Percentiles rank a stretch among this genome's conserved stretches.
Conservation (phyloP, 2,329 filamentous ascomycete species). For the Beauveria scarabaeidicola region DNA sequence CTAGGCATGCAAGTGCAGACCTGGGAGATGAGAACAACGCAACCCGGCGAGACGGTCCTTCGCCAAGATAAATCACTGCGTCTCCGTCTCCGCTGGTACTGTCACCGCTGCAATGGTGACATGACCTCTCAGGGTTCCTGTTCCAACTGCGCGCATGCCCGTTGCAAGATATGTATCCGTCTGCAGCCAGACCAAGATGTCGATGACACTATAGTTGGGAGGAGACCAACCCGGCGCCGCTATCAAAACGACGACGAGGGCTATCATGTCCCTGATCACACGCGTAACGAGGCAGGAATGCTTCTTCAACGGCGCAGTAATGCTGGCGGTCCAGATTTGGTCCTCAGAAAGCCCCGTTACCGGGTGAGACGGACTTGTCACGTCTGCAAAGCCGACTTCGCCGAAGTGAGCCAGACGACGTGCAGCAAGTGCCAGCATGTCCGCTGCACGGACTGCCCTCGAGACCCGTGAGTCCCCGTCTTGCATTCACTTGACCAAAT, state of each 20-base stretch:
- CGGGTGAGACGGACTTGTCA: slow-evolving; percentile 70
- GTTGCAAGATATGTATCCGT: slow-evolving; percentile 73
- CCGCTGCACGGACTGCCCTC: slow-evolving; percentile 72
- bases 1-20: slow-evolving; percentile 49
- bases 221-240: slow-evolving; percentile 24
- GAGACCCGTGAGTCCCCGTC: slow-evolving; percentile 58
- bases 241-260: slow-evolving; percentile 50
- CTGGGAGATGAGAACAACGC: slow-evolving; percentile 41
- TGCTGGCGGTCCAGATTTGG: slow-evolving; percentile 59
- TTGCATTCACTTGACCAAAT: no score
- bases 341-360: slow-evolving; percentile 64
- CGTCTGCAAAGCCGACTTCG: slow-evolving; percentile 58
- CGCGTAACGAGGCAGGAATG: slow-evolving; percentile 36
- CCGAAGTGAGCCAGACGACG: slow-evolving; percentile 42
- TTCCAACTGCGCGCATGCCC: slow-evolving; percentile 64
- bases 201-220: slow-evolving; percentile 41
- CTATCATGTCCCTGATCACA: slow-evolving; percentile 43
- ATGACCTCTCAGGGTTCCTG: slow-evolving; percentile 70
- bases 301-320: slow-evolving; percentile 56
- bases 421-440: slow-evolving; percentile 63
- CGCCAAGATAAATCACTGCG: slow-evolving; percentile 69
- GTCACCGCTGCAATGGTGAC: slow-evolving; percentile 69
- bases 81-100: slow-evolving; percentile 69
- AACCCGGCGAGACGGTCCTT: slow-evolving; percentile 44
- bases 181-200: slow-evolving; percentile 59